phyloP scores from a whole-genome alignment of 257 asterid species.

The Solanum piurae region DNA sequence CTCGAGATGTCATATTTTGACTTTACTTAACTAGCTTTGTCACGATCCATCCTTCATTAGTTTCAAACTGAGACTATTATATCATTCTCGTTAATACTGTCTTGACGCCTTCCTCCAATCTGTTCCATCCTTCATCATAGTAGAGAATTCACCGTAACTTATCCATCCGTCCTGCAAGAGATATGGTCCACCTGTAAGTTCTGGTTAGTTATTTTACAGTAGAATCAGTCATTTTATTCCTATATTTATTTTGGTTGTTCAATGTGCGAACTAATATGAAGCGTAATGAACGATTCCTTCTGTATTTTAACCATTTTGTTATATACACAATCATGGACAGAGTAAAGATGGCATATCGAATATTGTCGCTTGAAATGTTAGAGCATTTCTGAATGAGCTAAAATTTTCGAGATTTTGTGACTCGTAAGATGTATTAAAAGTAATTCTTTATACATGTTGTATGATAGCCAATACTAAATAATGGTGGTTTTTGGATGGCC shows the following conservation, averaged over 20 bases:
- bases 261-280: neutral
- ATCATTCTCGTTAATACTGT: too few relatives aligned
- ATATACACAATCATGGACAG: neutral
- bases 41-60: constrained; percentile 39
- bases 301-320: neutral
- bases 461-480: neutral
- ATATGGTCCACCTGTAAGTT: constrained; percentile 97
- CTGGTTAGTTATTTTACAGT: constrained; percentile 30
- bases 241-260: neutral
- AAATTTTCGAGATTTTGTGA: neutral
- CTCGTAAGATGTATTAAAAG: neutral
- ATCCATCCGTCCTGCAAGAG: too few relatives aligned
- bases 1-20: neutral
- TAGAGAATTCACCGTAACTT: constrained; percentile 2
- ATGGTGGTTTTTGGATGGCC: neutral
- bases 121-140: constrained; percentile 40
- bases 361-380: neutral
- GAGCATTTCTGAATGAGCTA: neutral
- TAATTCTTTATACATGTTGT: neutral
- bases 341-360: neutral
- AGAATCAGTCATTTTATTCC: neutral
- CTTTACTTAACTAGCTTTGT: constrained; percentile 12
- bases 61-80: constrained; percentile 26
- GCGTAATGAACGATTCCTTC: neutral
- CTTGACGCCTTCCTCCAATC: constrained; percentile 32